A percentile compares a stretch with the other conserved stretches of the same genome.
phyloP scores from a whole-genome alignment of 495 filamentous ascomycete genomes.

The Barbatosphaeria neglecta region DNA sequence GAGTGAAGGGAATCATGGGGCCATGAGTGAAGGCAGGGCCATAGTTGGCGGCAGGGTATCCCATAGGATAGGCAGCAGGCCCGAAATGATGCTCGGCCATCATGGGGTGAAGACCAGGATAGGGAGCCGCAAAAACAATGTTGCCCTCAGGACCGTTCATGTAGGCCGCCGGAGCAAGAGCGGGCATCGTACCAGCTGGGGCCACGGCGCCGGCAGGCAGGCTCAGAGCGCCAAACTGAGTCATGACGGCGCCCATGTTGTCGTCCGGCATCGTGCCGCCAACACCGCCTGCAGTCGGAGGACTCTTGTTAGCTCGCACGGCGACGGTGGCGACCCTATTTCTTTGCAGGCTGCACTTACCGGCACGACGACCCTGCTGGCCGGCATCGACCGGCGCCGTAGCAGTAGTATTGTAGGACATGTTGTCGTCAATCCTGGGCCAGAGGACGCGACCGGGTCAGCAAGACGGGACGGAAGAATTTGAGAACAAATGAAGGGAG shows the following conservation, averaged over 20 bases:
- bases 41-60: constrained; percentile 18
- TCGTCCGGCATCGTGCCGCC: constrained; percentile 1
- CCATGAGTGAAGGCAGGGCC: constrained; percentile 22
- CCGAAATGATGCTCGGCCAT: neutral
- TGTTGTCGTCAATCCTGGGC: neutral
- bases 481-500: neutral
- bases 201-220: constrained; percentile 17
- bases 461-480: neutral
- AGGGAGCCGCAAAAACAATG: constrained; percentile 18
- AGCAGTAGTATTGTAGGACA: neutral
- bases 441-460: neutral
- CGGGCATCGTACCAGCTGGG: constrained; percentile 3
- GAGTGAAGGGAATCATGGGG: constrained; percentile 34
- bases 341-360: neutral
- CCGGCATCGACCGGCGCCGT: neutral
- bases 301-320: too few relatives aligned
- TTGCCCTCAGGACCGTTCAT: constrained; percentile 23
- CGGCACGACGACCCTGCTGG: neutral
- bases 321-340: neutral
- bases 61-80: neutral
- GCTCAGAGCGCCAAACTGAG: constrained; percentile 26
- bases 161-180: constrained; percentile 15
- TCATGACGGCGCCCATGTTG: constrained; percentile 19
- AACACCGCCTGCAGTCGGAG: neutral
- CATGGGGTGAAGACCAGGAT: constrained; percentile 8